These are phyloP conservation scores for Amphicarpaea edgeworthii DNA, from an alignment of 306 rosid species.

Conservation along the genomic window DNA sequence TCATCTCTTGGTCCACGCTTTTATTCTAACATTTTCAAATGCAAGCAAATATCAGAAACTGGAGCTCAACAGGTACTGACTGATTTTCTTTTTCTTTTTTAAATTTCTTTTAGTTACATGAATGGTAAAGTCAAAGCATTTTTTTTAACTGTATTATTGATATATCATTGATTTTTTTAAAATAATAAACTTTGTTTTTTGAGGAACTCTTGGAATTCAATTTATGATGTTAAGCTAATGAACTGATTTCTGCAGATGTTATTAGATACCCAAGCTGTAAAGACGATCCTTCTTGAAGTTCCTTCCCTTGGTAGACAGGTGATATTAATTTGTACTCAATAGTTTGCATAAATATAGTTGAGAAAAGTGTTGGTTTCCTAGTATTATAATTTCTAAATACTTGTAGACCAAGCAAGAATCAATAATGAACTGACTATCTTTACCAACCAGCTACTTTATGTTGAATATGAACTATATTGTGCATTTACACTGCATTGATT, in stretches of 20 bases:
- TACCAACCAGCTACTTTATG: constrained; percentile 16
- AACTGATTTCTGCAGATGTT: constrained; percentile 79
- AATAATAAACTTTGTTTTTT: constrained; percentile 22
- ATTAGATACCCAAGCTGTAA: constrained; percentile 98
- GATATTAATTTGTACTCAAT: constrained; percentile 25
- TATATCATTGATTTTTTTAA: constrained; percentile 10
- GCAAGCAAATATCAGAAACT: constrained; percentile 99
- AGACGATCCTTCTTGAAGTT: constrained; percentile 94
- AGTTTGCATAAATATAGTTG: constrained; percentile 13
- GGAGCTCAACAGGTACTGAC: constrained; percentile 94
- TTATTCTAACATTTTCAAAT: constrained; percentile 90
- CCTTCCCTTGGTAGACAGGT: constrained; percentile 99
- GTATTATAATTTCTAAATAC: constrained; percentile 31
- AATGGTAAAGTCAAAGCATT: constrained; percentile 30
- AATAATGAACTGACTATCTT: constrained; percentile 6
- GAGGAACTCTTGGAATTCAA: constrained; percentile 23
- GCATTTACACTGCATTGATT: constrained; percentile 1
- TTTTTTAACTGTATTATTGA: background rate
- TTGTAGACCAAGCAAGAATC: constrained; percentile 1
- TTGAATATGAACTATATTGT: constrained; percentile 26
- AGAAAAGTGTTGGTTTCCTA: background rate
- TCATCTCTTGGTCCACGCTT: constrained; percentile 98
- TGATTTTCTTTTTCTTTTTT: constrained; percentile 6
- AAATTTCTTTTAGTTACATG: constrained; percentile 24
- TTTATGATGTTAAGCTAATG: constrained; percentile 36